Conservation (phyloP, 495 filamentous ascomycete species). For the Xylaria venustula region DNA sequence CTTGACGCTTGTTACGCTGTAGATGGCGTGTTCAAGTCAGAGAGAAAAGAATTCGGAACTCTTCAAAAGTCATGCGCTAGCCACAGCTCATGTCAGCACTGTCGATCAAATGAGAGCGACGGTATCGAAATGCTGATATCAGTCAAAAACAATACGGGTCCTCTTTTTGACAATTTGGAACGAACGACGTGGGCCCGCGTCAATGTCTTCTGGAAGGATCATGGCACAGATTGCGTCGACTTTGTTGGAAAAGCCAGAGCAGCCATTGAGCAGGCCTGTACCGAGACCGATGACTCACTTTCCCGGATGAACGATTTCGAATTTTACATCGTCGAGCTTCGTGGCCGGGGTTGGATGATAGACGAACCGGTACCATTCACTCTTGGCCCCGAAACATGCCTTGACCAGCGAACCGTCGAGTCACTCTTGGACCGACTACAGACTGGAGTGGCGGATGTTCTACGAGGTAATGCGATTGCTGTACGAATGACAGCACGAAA, state of each 20-base stretch:
- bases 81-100: slow-evolving; percentile 23
- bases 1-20: slow-evolving; percentile 36
- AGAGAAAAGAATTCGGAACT: slow-evolving; percentile 32
- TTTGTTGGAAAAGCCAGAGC: slow-evolving; percentile 35
- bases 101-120: slow-evolving; percentile 33
- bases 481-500: slow-evolving; percentile 44
- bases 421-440: slow-evolving; percentile 45
- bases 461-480: slow-evolving; percentile 41
- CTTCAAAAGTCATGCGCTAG: slow-evolving; percentile 25
- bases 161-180: slow-evolving; percentile 31
- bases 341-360: slow-evolving; percentile 38
- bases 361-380: slow-evolving; percentile 37
- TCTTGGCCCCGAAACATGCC: slow-evolving; percentile 29
- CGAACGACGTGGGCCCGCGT: slow-evolving; percentile 38
- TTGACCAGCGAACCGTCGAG: slow-evolving; percentile 37
- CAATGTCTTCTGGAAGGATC: slow-evolving; percentile 36
- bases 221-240: slow-evolving; percentile 31
- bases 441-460: slow-evolving; percentile 44
- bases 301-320: slow-evolving; percentile 41
- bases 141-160: slow-evolving; percentile 43
- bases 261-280: slow-evolving; percentile 24
- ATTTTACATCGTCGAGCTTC: slow-evolving; percentile 40
- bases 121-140: slow-evolving; percentile 38
- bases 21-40: slow-evolving; percentile 34
- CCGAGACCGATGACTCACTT: slow-evolving; percentile 34